A percentile compares a stretch with the other conserved stretches of the same genome.
These are phyloP conservation scores for Verticillium longisporum DNA, from an alignment of 2,329 filamentous ascomycete genomes.

Conservation along the genomic window DNA sequence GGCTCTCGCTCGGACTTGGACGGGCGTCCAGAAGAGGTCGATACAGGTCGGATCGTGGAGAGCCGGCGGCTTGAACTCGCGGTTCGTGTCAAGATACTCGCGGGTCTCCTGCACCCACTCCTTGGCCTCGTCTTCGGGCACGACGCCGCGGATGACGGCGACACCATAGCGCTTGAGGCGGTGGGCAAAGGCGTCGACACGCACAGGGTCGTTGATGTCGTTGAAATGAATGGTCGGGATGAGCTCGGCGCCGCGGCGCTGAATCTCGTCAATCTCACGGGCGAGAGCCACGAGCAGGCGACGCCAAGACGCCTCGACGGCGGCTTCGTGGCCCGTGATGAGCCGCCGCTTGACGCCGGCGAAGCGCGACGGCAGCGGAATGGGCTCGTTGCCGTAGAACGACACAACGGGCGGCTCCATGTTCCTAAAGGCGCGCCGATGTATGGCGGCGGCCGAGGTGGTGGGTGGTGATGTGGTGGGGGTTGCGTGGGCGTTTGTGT, in stretches of 20 bases:
- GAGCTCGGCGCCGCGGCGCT: conserved; percentile 22
- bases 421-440: conserved; percentile 11
- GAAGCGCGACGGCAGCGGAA: conserved; percentile 31
- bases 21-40: conserved; percentile 54
- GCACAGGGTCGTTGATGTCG: conserved; percentile 23
- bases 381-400: conserved; percentile 46
- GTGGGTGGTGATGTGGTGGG: not conserved
- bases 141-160: conserved; percentile 23
- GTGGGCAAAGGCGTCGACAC: conserved; percentile 17
- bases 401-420: conserved; percentile 37
- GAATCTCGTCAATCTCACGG: conserved; percentile 29
- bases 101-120: conserved; percentile 44
- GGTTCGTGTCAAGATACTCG: conserved; percentile 47
- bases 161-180: conserved; percentile 21
- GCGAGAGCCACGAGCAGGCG: conserved; percentile 28
- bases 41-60: conserved; percentile 61
- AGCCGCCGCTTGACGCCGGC: conserved; percentile 31
- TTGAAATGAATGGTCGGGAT: conserved; percentile 34
- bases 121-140: conserved; percentile 18
- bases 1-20: conserved; percentile 30
- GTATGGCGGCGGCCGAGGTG: conserved; percentile 3
- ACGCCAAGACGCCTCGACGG: conserved; percentile 30
- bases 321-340: conserved; percentile 27
- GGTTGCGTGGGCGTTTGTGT: conserved; percentile 2
- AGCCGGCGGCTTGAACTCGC: conserved; percentile 36